Evolutionary conservation across 495 filamentous ascomycete species (phyloP), one percentile per base, ranked within the genome.

Genomic region (Barbatosphaeria neglecta): DNA sequence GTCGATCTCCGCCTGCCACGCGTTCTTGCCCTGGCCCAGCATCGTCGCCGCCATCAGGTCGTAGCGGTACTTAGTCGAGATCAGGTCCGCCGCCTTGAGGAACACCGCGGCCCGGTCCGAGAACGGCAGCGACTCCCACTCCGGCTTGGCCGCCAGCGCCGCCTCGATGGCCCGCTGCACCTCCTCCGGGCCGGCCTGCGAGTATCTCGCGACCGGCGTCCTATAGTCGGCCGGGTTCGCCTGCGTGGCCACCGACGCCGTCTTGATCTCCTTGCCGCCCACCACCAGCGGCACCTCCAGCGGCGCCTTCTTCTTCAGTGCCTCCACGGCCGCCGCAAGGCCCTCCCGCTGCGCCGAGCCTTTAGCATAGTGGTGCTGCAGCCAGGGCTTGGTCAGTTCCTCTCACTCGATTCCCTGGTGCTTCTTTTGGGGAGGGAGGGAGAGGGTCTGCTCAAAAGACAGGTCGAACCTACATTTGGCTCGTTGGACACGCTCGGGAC

Each of bases 1-100:
- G 65, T 96, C 89, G 53, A 96, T 94, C 76, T 96, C 89, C 17
- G 89, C 89, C 63, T 96, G 89, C 87, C 87, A 95, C 20, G 84
- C 85, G 63, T 94, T 95, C 75, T 96, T 96, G 51, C 89, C 89
- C 64, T 96, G 89, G 24, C 89, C 89, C 19, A 94, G 73, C 76
- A 96, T 94, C 7, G 89, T 96, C 31, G 87, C 76, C 6, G 90
- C 89, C 83, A 94, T 90, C 46, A 96, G 70, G 48, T 92, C 85
- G 62, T 93, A 93, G 54, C 89, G 78, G 68, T 96, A 95, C 65
- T 95, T 95, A 50, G 78, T 81, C 27, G 85, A 70, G 55, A 96
- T 81, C 46, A 96, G 67, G 58, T 95, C 89, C 10, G 89, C 89
- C 1, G 89, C 89, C 69, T 94, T 94, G 38, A 96, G 76, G 68